Evolutionary conservation across 2,329 filamentous ascomycete genomes (phyloP).

Genomic region (Colletotrichum viniferum): DNA sequence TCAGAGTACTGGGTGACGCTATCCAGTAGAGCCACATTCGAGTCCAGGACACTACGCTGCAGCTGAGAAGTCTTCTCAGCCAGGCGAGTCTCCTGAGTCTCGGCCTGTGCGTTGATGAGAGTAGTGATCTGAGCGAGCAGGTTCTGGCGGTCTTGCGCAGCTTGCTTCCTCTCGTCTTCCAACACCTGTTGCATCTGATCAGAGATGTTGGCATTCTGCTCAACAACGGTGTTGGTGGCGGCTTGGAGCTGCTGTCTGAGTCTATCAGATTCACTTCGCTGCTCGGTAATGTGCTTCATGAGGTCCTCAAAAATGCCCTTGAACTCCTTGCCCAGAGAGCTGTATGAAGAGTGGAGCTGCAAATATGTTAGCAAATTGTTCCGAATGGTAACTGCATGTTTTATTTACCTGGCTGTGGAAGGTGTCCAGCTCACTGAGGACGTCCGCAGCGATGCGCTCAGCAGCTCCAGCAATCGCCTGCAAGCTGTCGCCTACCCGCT

Average conservation of each 20-base stretch:
- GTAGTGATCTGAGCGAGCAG: conserved; percentile 77
- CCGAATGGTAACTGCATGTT: conserved; percentile 24
- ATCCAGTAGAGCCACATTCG: conserved; percentile 68
- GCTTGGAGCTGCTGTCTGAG: conserved; percentile 74
- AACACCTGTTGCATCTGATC: conserved; percentile 71
- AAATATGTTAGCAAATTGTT: neutral
- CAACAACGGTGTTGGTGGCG: conserved; percentile 70
- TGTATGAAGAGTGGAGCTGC: conserved; percentile 83
- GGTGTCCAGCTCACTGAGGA: conserved; percentile 81
- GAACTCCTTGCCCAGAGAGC: conserved; percentile 82
- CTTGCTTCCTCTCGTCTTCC: conserved; percentile 76
- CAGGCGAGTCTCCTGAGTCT: conserved; percentile 75
- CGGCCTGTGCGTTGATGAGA: conserved; percentile 77
- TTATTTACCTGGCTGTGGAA: conserved; percentile 74
- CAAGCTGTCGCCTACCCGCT: conserved; percentile 82
- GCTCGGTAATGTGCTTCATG: conserved; percentile 73
- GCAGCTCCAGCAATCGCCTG: conserved; percentile 83
- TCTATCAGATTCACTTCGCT: conserved; percentile 76
- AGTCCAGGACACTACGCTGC: conserved; percentile 66
- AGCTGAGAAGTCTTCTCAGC: conserved; percentile 66
- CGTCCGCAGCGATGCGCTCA: conserved; percentile 86
- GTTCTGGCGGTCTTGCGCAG: conserved; percentile 74
- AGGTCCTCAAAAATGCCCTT: conserved; percentile 85
- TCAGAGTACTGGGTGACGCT: conserved; percentile 69
- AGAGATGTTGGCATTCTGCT: conserved; percentile 71